Evolutionary conservation across 2,329 filamentous ascomycete genomes (phyloP).

Genomic region (Ophiostoma australiae): DNA sequence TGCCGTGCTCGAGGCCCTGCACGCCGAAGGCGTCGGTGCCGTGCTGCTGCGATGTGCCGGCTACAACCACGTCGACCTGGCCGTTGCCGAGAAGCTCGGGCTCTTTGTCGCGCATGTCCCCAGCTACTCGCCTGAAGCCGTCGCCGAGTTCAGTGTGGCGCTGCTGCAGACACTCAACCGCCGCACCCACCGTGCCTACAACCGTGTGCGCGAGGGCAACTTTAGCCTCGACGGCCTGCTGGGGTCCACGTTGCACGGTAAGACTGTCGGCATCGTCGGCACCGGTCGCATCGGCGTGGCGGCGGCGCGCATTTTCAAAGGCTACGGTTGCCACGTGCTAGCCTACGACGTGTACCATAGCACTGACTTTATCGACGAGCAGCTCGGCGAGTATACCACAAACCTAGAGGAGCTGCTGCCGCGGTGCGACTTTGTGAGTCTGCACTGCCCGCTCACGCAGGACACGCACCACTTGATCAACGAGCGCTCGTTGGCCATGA

Average conservation of each 20-base stretch:
- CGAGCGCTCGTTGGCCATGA: conserved; percentile 45
- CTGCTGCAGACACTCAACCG: conserved; percentile 63
- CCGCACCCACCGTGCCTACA: conserved; percentile 63
- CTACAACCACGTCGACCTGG: conserved; percentile 62
- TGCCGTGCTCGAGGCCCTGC: conserved; percentile 48
- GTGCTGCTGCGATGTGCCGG: conserved; percentile 64
- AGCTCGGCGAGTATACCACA: conserved; percentile 47
- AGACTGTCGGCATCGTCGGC: conserved; percentile 63
- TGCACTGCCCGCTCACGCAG: conserved; percentile 62
- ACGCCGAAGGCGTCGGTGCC: conserved; percentile 48
- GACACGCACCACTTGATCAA: conserved; percentile 59
- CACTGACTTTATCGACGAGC: conserved; percentile 41
- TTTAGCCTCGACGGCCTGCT: conserved; percentile 61
- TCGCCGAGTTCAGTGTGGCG: conserved; percentile 65
- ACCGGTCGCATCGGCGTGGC: conserved; percentile 61
- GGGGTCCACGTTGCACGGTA: conserved; percentile 56
- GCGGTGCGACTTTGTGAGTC: conserved; percentile 55
- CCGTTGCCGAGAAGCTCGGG: conserved; percentile 48
- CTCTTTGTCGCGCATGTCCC: conserved; percentile 63
- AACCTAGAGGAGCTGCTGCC: conserved; percentile 51
- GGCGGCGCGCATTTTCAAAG: conserved; percentile 56
- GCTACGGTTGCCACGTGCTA: conserved; percentile 60
- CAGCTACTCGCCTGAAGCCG: conserved; percentile 63
- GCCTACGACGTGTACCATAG: conserved; percentile 55
- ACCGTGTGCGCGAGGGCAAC: conserved; percentile 63